Percentiles rank a stretch among this genome's conserved stretches.
phyloP scores from a whole-genome alignment of 768 basidiomycete genomes.

The Kwoniella dendrophila region DNA sequence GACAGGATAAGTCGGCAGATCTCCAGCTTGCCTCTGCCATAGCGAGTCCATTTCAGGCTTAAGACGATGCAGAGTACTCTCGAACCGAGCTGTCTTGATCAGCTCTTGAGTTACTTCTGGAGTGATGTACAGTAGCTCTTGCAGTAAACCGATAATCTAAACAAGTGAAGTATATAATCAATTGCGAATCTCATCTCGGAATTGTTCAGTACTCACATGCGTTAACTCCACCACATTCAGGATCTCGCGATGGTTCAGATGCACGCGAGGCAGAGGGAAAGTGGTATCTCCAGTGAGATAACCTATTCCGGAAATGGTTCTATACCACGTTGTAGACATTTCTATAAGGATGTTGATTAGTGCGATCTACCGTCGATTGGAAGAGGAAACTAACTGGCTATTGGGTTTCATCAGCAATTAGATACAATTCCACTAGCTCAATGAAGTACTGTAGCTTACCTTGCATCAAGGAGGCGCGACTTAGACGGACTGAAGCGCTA shows the following conservation, averaged over 20 bases:
- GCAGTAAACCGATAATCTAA: slow-evolving; percentile 1
- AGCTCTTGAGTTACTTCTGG: slow-evolving; percentile 5
- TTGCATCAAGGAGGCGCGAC: slow-evolving; percentile 3
- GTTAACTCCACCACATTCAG: not conserved
- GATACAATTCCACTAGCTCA: too few relatives aligned
- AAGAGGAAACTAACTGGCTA: slow-evolving; percentile 2
- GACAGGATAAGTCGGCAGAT: not conserved
- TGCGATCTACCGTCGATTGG: not conserved
- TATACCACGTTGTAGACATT: slow-evolving; percentile 5
- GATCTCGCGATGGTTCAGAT: slow-evolving; percentile 1
- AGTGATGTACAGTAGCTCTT: slow-evolving; percentile 1
- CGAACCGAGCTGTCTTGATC: slow-evolving; percentile 9
- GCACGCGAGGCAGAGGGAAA: slow-evolving; percentile 2
- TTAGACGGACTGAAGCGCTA: slow-evolving; percentile 5
- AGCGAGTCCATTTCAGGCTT: slow-evolving; percentile 1
- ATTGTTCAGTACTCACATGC: not conserved
- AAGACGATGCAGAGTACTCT: slow-evolving; percentile 1
- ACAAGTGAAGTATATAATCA: not conserved
- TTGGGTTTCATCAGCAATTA: not conserved
- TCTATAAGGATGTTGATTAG: not conserved
- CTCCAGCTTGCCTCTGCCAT: not conserved
- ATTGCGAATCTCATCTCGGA: not conserved
- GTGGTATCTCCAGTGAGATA: slow-evolving; percentile 3
- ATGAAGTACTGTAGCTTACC: not conserved
- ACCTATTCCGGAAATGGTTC: slow-evolving; percentile 3